phyloP scores from a whole-genome alignment of 2,329 filamentous ascomycete species.

The Balansia obtecta region DNA sequence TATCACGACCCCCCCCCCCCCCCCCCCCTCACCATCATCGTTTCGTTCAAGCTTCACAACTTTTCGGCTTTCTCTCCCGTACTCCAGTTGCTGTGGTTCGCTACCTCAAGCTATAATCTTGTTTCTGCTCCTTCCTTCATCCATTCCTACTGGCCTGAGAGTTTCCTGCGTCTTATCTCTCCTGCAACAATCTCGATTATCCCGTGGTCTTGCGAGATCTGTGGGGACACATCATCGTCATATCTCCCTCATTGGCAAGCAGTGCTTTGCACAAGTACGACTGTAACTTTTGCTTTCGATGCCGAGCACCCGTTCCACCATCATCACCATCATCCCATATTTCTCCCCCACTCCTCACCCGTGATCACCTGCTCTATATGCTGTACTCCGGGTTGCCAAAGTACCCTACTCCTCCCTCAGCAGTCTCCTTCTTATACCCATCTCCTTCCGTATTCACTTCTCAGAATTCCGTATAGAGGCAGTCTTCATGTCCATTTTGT shows the following conservation, averaged over 20 bases:
- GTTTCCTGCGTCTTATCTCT: not conserved
- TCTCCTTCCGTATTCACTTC: not conserved
- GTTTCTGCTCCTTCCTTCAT: not conserved
- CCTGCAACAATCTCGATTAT: not conserved
- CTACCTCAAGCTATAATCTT: not conserved
- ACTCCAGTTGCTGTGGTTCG: not conserved
- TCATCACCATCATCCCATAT: not conserved
- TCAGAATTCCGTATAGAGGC: not conserved
- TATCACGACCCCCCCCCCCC: too few relatives aligned
- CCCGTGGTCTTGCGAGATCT: not conserved
- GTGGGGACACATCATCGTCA: slow-evolving; percentile 1
- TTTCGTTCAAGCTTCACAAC: not conserved
- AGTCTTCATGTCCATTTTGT: slow-evolving; percentile 17
- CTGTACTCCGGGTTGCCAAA: not conserved
- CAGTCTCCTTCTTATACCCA: not conserved
- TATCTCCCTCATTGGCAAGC: not conserved
- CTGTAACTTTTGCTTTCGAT: not conserved
- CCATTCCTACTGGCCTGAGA: not conserved
- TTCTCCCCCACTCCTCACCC: not conserved
- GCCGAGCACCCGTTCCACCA: not conserved
- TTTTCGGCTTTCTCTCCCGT: not conserved
- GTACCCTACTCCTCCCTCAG: too few relatives aligned
- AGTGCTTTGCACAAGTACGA: not conserved
- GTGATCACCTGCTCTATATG: not conserved
- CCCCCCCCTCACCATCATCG: not conserved